phyloP scores from a whole-genome alignment of 108 stramenopile genomes.

The Nannochloropsis salina region DNA sequence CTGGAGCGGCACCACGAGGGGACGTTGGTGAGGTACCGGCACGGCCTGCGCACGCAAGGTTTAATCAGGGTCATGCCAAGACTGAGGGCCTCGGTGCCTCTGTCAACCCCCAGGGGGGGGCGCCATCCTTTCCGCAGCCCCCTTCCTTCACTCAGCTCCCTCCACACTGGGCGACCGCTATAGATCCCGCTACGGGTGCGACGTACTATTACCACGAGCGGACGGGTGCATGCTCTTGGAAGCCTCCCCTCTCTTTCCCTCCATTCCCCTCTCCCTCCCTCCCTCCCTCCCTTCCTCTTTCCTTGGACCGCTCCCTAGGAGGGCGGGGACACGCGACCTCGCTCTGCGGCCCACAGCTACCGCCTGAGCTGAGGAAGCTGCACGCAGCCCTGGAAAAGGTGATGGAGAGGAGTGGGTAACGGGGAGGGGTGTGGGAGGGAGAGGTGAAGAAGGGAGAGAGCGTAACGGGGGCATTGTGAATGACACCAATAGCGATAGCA shows the following conservation, averaged over 20 bases:
- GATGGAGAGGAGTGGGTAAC: background rate
- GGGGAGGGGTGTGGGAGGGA: background rate
- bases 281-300: background rate
- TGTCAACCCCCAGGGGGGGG: no score
- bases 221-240: constrained; percentile 12
- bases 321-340: background rate
- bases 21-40: no score
- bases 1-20: no score
- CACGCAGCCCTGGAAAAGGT: background rate
- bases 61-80: no score
- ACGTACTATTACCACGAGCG: background rate
- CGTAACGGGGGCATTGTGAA: no score
- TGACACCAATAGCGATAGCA: no score
- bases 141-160: background rate
- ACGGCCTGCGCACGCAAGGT: no score
- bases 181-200: background rate
- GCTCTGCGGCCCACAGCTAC: no score
- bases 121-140: background rate
- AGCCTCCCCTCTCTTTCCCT: background rate
- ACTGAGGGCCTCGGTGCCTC: no score
- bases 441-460: background rate
- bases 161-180: background rate
- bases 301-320: background rate
- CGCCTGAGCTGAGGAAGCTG: background rate
- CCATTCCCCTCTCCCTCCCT: background rate